Percentiles rank a stretch among this genome's conserved stretches.
Evolutionary conservation across 2,329 filamentous ascomycete species (phyloP).

Genomic region (Karstenula rhodostoma): DNA sequence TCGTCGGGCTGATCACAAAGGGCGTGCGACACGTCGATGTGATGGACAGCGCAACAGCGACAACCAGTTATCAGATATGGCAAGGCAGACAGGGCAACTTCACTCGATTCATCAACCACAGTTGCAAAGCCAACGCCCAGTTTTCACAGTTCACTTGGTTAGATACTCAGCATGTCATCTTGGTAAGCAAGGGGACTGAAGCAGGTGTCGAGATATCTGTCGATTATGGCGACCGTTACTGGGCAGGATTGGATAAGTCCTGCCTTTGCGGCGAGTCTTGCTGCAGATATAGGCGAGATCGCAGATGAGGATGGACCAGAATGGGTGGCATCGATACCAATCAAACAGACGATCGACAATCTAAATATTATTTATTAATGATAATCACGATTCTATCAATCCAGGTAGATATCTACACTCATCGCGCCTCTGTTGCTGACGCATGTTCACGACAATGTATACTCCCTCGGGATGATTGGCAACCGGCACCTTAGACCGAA

Average conservation of each 20-base stretch:
- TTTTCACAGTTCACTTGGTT: slow-evolving; percentile 66
- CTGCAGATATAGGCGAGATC: slow-evolving; percentile 54
- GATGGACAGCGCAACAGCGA: slow-evolving; percentile 61
- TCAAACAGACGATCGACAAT: background rate
- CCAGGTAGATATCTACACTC: too few relatives aligned
- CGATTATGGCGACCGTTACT: slow-evolving; percentile 67
- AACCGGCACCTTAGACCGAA: too few relatives aligned
- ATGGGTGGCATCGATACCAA: background rate
- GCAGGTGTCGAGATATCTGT: slow-evolving; percentile 65
- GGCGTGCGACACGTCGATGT: slow-evolving; percentile 63
- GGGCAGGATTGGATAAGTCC: slow-evolving; percentile 63
- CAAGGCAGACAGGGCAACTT: slow-evolving; percentile 65
- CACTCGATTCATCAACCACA: slow-evolving; percentile 67
- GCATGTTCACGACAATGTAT: too few relatives aligned
- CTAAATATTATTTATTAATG: too few relatives aligned
- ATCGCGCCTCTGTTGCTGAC: too few relatives aligned
- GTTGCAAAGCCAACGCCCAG: slow-evolving; percentile 65
- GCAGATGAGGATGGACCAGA: background rate
- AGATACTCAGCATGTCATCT: slow-evolving; percentile 62
- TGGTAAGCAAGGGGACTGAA: slow-evolving; percentile 64
- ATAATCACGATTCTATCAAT: too few relatives aligned
- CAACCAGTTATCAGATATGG: slow-evolving; percentile 66
- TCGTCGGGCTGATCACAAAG: slow-evolving; percentile 63
- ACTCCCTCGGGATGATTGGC: too few relatives aligned
- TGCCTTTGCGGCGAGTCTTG: slow-evolving; percentile 64